Conservation (phyloP, 2,329 filamentous ascomycete genomes). For the Trichoderma simmonsii region DNA sequence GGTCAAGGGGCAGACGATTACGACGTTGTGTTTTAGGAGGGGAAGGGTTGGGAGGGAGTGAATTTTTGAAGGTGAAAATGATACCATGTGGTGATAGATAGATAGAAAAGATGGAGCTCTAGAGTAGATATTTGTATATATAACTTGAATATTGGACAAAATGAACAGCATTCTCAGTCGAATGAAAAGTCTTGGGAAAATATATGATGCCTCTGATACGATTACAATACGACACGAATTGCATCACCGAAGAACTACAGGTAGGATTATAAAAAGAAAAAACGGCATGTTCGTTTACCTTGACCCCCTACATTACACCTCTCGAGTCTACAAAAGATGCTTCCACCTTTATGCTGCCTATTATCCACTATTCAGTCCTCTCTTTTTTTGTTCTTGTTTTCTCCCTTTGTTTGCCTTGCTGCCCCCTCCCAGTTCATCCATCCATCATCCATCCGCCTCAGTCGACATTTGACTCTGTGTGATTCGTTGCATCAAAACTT, state of each 20-base stretch:
- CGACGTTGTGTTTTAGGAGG: constrained; percentile 70
- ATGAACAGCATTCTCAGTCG: background rate
- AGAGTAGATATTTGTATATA: background rate
- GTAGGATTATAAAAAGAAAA: background rate
- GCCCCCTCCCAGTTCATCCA: background rate
- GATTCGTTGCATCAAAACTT: background rate
- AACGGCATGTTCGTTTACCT: background rate
- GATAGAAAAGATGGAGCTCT: background rate
- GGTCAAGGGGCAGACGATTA: constrained; percentile 82
- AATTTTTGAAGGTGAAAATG: background rate
- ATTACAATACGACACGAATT: background rate
- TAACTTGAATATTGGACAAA: background rate
- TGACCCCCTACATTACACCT: background rate
- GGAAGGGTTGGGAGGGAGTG: background rate
- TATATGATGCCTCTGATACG: background rate
- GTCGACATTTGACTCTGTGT: background rate
- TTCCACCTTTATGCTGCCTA: constrained; percentile 3
- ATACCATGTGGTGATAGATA: background rate
- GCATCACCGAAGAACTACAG: background rate
- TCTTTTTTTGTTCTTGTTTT: background rate
- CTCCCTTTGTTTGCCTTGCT: background rate
- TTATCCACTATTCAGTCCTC: background rate
- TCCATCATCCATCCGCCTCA: background rate
- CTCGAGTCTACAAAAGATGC: background rate
- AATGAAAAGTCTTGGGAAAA: background rate